These are phyloP conservation scores for Arabidopsis hybrid DNA, from an alignment of 441 rosid species.

Conservation along the genomic window DNA sequence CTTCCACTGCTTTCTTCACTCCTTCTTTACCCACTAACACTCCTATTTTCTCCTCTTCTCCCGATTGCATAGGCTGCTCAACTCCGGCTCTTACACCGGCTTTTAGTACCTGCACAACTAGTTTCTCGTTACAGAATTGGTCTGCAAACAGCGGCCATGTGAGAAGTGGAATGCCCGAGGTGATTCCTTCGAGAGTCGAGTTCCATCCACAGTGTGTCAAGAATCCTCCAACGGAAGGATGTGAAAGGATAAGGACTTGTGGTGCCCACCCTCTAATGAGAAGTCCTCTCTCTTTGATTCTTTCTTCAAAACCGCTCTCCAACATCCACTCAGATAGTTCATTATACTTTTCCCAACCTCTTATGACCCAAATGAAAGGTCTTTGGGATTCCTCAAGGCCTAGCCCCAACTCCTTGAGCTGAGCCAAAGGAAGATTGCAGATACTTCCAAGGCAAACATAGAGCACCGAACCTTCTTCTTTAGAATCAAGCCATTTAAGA, in stretches of 20 bases:
- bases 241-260: conserved; percentile 57
- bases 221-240: conserved; percentile 56
- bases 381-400: conserved; percentile 48
- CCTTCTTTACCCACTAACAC: conserved; percentile 47
- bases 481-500: conserved; percentile 48
- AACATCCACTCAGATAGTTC: conserved; percentile 46
- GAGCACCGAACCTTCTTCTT: conserved; percentile 39
- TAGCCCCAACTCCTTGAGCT: conserved; percentile 47
- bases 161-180: conserved; percentile 48
- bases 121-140: conserved; percentile 57
- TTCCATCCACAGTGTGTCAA: conserved; percentile 74
- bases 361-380: conserved; percentile 54
- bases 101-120: conserved; percentile 50
- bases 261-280: conserved; percentile 61
- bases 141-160: conserved; percentile 58
- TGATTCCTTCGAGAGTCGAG: conserved; percentile 52
- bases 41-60: conserved; percentile 50
- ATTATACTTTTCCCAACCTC: conserved; percentile 40
- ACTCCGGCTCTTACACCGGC: conserved; percentile 50
- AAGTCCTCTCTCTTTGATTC: conserved; percentile 49
- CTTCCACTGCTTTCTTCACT: conserved; percentile 44
- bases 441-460: conserved; percentile 52
- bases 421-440: conserved; percentile 31
- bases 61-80: conserved; percentile 34
- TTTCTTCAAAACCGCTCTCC: conserved; percentile 47